Conservation (phyloP, 2,329 filamentous ascomycete species). For the Fusarium nelsonii region DNA sequence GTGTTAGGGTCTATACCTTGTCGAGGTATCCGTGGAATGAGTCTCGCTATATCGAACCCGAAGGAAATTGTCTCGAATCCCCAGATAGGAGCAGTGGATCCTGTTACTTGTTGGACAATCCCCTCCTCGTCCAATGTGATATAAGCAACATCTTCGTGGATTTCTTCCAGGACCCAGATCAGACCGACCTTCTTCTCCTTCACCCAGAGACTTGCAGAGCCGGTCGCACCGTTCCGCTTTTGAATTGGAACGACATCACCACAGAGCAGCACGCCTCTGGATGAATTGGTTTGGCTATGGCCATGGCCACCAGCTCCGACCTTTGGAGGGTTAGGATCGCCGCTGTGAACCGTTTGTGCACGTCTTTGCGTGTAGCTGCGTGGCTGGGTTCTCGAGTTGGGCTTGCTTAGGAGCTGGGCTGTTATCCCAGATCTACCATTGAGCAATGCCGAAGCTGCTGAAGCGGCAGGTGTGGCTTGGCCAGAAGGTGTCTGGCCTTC, state of each 20-base stretch:
- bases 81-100: constrained; percentile 90
- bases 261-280: constrained; percentile 89
- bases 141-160: constrained; percentile 90
- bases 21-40: constrained; percentile 86
- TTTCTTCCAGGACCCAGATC: constrained; percentile 98
- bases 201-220: constrained; percentile 96
- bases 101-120: constrained; percentile 74
- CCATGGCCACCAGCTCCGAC: constrained; percentile 66
- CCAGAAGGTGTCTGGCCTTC: constrained; percentile 52
- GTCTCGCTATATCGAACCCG: constrained; percentile 79
- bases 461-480: constrained; percentile 53
- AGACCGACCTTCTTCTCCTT: constrained; percentile 95
- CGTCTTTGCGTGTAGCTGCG: constrained; percentile 67
- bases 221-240: constrained; percentile 91
- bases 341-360: constrained; percentile 73
- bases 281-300: constrained; percentile 80
- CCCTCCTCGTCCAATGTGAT: constrained; percentile 83
- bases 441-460: constrained; percentile 67
- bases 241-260: constrained; percentile 98
- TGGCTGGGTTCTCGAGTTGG: constrained; percentile 69
- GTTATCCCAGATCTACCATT: constrained; percentile 83
- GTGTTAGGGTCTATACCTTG: constrained; percentile 77
- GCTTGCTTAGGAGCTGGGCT: constrained; percentile 87
- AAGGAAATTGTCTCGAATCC: constrained; percentile 74
- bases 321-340: constrained; percentile 67